Conservation (phyloP, 176 grass and related monocot species). For the Ampelocalamus luodianensis region DNA sequence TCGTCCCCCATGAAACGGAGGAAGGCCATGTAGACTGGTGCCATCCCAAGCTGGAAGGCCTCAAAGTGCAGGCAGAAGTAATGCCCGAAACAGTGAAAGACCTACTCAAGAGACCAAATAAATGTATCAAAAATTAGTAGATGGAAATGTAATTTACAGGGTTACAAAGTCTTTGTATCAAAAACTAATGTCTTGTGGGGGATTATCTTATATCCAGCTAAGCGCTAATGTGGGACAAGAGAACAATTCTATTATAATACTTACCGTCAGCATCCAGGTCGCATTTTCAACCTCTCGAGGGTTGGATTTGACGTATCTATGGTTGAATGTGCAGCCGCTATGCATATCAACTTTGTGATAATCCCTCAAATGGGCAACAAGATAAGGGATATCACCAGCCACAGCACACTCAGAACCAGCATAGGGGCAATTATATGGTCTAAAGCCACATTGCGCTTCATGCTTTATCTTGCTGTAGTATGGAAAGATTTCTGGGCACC, state of each 20-base stretch:
- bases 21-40: constrained; percentile 91
- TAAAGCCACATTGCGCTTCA: constrained; percentile 67
- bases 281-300: constrained; percentile 79
- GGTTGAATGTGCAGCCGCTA: constrained; percentile 90
- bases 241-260: background rate
- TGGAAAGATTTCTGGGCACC: constrained; percentile 82
- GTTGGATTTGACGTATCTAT: constrained; percentile 89
- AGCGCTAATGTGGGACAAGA: constrained; percentile 11
- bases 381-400: constrained; percentile 70
- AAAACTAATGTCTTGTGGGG: background rate
- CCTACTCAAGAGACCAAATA: constrained; percentile 48
- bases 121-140: background rate
- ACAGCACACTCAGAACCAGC: constrained; percentile 78
- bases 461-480: constrained; percentile 96
- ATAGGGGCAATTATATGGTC: constrained; percentile 85
- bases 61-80: constrained; percentile 96
- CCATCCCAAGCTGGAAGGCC: constrained; percentile 83
- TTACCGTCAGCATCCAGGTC: constrained; percentile 92
- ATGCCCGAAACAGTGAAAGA: constrained; percentile 90
- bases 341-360: constrained; percentile 94
- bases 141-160: background rate
- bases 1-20: constrained; percentile 95
- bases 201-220: background rate
- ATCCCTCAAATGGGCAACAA: constrained; percentile 82
- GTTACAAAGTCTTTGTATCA: background rate